These are phyloP conservation scores for Cryphonectria parasitica DNA, from an alignment of 2,329 filamentous ascomycete species.

Conservation along the genomic window DNA sequence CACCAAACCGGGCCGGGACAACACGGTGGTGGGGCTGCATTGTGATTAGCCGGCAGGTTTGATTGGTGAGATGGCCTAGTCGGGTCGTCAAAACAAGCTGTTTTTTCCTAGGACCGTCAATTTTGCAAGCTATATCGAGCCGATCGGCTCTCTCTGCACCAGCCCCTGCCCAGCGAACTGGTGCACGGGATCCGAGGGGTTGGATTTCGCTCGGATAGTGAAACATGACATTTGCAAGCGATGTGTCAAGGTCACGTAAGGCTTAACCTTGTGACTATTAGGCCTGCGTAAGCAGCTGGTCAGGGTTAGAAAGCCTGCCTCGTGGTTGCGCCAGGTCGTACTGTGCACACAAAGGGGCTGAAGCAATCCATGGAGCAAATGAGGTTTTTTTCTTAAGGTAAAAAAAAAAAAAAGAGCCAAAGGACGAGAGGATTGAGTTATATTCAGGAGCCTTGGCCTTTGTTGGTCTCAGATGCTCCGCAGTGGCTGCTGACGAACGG, in stretches of 20 bases:
- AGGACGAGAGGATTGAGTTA: not conserved
- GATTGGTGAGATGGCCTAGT: not conserved
- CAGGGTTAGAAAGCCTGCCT: not conserved
- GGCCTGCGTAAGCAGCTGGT: slow-evolving; percentile 18
- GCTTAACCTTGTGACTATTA: slow-evolving; percentile 13
- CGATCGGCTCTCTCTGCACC: slow-evolving; percentile 1
- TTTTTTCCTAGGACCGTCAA: slow-evolving; percentile 16
- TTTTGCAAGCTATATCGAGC: slow-evolving; percentile 21
- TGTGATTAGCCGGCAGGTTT: not conserved
- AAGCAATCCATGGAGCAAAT: not conserved
- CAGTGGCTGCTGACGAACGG: slow-evolving; percentile 7
- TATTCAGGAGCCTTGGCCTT: not conserved
- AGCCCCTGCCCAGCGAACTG: slow-evolving; percentile 10
- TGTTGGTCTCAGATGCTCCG: not conserved
- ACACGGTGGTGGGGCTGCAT: not conserved
- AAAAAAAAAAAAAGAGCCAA: too few relatives aligned
- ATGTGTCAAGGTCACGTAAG: slow-evolving; percentile 5
- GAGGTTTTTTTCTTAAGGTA: slow-evolving; percentile 6
- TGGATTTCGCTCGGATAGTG: slow-evolving; percentile 25
- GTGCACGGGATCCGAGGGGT: slow-evolving; percentile 19
- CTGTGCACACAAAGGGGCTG: slow-evolving; percentile 4
- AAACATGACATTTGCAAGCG: slow-evolving; percentile 26
- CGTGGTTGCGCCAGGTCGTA: not conserved
- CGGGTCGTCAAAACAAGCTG: not conserved
- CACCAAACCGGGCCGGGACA: not conserved